Base-by-base conservation (phyloP, 257 asterid genomes). In the Parsonsia alboflavescens region DNA sequence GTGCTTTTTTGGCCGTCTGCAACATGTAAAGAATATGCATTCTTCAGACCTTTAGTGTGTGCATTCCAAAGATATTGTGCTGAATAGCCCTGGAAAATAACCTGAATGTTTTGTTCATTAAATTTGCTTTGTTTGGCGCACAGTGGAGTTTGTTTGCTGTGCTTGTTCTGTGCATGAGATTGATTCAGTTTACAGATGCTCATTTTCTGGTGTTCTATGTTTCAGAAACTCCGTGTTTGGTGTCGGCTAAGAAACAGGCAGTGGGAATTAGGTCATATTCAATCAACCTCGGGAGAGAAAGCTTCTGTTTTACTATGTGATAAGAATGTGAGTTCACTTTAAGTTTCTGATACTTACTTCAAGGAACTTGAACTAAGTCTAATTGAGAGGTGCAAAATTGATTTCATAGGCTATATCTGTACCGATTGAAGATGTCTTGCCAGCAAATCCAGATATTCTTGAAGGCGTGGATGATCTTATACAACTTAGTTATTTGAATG, bases 381-480 rank as follows among this genome's bases (percentile, higher is more conserved):
- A 24, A 65, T 57, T 52, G 7, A 39, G 24, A 53, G 69, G 28
- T 39, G 71, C 74, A 24, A 66, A 26, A 84, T 77, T 78, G 53
- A 12, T 39, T 71, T 72, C 54, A 70, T 73, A 92, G 99, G 88
- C 83, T 82, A 85, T 83, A 81, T 80, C 90, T 73, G 89, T 90
- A 73, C 76, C 86, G 56, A 79, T 79, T 46, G 77, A 73, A 67
- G 96, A 90, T 49, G 86, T 95, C 77, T 77, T 88, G 76, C 98
- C 98, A 68, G 96, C 98, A 79, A 95, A 95, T 88, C 97, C 99
- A 0, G 90, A 84, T 72, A 88, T 89, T 84, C 96, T 95, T 24
- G 91, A 87, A 80, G 96, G 89, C 39, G 98, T 92, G 53, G 96
- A 92, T 80, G 94, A 95, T 87, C 97, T 95, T 82, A 81, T 84